phyloP scores from a whole-genome alignment of 108 stramenopile species.

The Pseudonitzschia multiseries region DNA sequence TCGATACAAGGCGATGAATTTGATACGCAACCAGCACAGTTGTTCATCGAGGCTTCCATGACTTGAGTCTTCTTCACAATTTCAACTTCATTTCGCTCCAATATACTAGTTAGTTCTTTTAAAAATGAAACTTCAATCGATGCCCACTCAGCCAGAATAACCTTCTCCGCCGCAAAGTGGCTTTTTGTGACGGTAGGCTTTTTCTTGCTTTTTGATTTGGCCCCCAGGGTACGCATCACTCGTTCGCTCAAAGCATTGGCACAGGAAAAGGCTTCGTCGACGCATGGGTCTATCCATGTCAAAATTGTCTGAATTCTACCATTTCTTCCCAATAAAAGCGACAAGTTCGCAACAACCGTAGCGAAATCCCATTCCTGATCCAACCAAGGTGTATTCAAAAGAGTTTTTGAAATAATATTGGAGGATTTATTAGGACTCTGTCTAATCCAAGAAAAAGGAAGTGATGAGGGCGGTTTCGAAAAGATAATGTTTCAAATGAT shows the following conservation, averaged over 20 bases:
- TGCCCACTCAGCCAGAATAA: conserved; percentile 20
- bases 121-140: conserved; percentile 17
- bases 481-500: neutral
- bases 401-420: neutral
- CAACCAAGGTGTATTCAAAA: conserved; percentile 11
- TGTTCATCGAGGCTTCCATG: neutral
- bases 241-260: conserved; percentile 10
- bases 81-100: neutral
- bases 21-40: neutral
- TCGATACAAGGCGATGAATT: neutral
- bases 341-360: conserved; percentile 14
- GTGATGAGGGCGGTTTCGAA: neutral
- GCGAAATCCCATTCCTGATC: conserved; percentile 22
- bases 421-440: neutral
- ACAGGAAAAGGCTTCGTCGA: neutral
- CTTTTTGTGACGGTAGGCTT: neutral
- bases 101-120: neutral
- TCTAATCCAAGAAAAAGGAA: neutral
- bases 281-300: neutral
- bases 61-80: neutral
- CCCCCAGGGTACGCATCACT: neutral
- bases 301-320: neutral
- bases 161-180: conserved; percentile 1
- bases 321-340: neutral
- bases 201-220: conserved; percentile 10